A percentile compares a stretch with the other conserved stretches of the same genome.
Conservation (phyloP, 805 yeast species). For the Metschnikowia vanudenii region DNA sequence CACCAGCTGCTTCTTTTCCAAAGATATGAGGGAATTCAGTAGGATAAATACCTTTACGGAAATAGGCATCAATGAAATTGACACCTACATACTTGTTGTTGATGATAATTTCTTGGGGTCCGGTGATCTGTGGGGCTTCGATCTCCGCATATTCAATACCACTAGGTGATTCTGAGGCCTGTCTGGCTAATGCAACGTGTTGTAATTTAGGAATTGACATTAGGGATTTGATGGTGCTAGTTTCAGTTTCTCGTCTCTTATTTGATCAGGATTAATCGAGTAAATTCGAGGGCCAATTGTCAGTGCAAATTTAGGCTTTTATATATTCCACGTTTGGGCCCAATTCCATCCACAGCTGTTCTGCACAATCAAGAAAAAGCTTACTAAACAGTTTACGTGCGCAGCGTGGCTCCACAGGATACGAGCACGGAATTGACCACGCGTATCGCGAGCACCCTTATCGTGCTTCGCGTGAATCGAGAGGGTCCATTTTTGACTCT, state of each 20-base stretch:
- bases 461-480: too few relatives aligned
- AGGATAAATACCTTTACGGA: slow-evolving; percentile 77
- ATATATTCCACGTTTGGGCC: too few relatives aligned
- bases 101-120: slow-evolving; percentile 57
- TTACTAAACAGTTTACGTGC: not conserved
- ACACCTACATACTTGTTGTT: slow-evolving; percentile 77
- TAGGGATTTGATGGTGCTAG: not conserved
- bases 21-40: slow-evolving; percentile 54
- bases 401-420: not conserved
- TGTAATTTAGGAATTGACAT: slow-evolving; percentile 51
- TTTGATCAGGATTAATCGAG: too few relatives aligned
- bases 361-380: not conserved
- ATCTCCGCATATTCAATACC: slow-evolving; percentile 57
- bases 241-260: not conserved
- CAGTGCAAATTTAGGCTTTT: too few relatives aligned
- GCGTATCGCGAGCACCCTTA: not conserved
- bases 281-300: too few relatives aligned
- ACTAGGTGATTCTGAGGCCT: slow-evolving; percentile 53
- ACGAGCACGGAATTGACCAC: not conserved
- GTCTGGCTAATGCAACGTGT: slow-evolving; percentile 53
- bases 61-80: slow-evolving; percentile 80
- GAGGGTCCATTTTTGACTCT: too few relatives aligned
- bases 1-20: slow-evolving; percentile 77
- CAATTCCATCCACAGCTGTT: too few relatives aligned
- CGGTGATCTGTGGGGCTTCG: slow-evolving; percentile 57